Evolutionary conservation across 495 filamentous ascomycete species (phyloP).

Genomic region (Aspergillus homomorphus): DNA sequence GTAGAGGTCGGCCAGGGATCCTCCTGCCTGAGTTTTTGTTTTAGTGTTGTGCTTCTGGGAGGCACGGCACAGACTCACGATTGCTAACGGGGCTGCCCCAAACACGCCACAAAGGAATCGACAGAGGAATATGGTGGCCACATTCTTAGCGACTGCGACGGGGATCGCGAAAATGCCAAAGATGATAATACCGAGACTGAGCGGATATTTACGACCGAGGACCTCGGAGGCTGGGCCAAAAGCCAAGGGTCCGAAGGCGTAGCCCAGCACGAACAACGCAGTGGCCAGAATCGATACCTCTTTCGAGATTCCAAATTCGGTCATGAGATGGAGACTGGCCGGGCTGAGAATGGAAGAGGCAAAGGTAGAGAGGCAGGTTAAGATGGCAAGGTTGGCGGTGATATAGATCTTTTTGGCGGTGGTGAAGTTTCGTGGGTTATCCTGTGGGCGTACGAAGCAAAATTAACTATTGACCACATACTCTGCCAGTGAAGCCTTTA

Average conservation of each 20-base stretch:
- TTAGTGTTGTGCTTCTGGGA: no score
- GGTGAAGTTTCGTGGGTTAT: no score
- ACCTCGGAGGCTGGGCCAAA: constrained; percentile 72
- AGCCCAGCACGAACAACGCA: constrained; percentile 47
- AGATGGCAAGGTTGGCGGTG: no score
- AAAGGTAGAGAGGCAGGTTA: no score
- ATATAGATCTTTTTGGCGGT: no score
- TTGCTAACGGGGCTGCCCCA: constrained; percentile 54
- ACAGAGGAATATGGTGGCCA: constrained; percentile 50
- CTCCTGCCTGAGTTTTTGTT: no score
- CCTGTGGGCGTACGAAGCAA: no score
- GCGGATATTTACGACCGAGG: constrained; percentile 57
- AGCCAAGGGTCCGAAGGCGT: constrained; percentile 43
- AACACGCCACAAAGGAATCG: constrained; percentile 56
- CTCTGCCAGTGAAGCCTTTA: no score
- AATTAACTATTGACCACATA: no score
- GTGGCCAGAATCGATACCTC: constrained; percentile 48
- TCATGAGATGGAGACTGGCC: no score
- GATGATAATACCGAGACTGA: constrained; percentile 47
- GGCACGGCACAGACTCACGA: no score
- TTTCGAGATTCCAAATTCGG: constrained; percentile 38
- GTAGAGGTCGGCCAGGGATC: constrained; percentile 56
- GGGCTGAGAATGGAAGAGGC: constrained; percentile 47
- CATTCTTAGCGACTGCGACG: constrained; percentile 52
- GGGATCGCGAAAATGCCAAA: constrained; percentile 57